Evolutionary conservation across 352 stramenopile genomes (phyloP), one percentile per base, ranked within the genome.

Genomic region (Sclerospora graminicola): DNA sequence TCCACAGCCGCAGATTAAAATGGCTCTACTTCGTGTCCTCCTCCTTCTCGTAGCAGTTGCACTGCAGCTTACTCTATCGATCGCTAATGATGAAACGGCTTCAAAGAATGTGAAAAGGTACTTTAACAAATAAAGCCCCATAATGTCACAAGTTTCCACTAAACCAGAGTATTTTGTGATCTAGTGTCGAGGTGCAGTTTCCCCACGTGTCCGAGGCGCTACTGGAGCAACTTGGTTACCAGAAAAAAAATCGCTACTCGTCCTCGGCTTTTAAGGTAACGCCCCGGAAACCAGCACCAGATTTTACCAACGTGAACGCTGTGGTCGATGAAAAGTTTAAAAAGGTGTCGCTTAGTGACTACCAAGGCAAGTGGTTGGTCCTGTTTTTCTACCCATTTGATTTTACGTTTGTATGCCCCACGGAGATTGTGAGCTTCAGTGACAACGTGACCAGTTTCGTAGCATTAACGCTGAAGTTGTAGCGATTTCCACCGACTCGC

Each of bases 321-420:
- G 78, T 90, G 10, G 37, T 90, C 15, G 61, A 86, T 38, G 75
- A 85, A 41, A 78, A 84, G 57, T 88, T 90, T 20, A 69, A 81
- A 46, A 86, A 83, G 59, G 34, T 90, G 28, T 87, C 73, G 51
- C 60, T 90, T 7, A 73, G 60, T 46, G 66, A 90, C 54, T 85
- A 85, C 64, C 59, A 57, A 43, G 66, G 68, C 60, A 77, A 90
- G 59, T 90, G 74, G 73, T 67, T 90, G 36, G 75, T 92, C 44
- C 63, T 92, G 2, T 89, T 92, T 57, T 92, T 92, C 64, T 92
- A 89, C 67, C 78, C 73, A 8, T 86, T 89, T 60, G 78, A 89
- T 59, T 89, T 89, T 38, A 92, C 80, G 19, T 92, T 92, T 40
- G 77, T 92, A 52, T 90, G 80, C 41, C 78, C 78, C 5, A 90